Base-by-base conservation (phyloP, 257 asterid genomes). In the Solanum sejunctum region DNA sequence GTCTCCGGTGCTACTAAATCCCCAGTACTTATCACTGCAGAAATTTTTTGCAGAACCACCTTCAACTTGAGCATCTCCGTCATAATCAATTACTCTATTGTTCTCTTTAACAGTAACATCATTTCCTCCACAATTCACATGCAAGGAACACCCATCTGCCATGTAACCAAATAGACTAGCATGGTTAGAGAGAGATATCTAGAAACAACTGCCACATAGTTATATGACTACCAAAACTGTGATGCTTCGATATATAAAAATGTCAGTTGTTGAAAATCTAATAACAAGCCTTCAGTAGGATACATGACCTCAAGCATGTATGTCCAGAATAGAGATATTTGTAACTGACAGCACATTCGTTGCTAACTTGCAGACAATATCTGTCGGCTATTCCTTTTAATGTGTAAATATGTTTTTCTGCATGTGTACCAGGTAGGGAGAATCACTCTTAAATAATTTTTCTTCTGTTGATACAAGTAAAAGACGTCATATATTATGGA, bases 1-100 rank as follows among this genome's bases (percentile, higher is more conserved):
- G 89, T 94, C 97, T 18, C 99, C 97, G 3, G 96, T 91, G 91
- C 99, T 95, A 77, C 93, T 91, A 89, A 93, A 91, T 72, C 98
- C 98, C 98, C 99, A 95, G 87, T 84, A 72, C 39, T 80, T 92
- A 63, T 54, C 70, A 72, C 45, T 77, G 70, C 86, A 80, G 83
- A 85, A 90, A 88, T 88, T 93, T 84, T 85, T 87, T 61, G 93
- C 92, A 32, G 91, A 66, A 84, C 94, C 96, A 85, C 92, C 93
- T 80, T 94, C 95, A 41, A 87, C 90, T 23, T 58, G 85, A 54
- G 83, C 85, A 86, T 95, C 99, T 88, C 98, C 99, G 86, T 93
- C 98, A 82, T 91, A 95, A 55, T 43, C 56, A 73, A 92, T 87
- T 80, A 78, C 83, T 83, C 91, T 64, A 11, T 87, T 82, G 79